Evolutionary conservation across 176 grass and related monocot genomes (phyloP).

Genomic region (Pontederia paniculata): DNA sequence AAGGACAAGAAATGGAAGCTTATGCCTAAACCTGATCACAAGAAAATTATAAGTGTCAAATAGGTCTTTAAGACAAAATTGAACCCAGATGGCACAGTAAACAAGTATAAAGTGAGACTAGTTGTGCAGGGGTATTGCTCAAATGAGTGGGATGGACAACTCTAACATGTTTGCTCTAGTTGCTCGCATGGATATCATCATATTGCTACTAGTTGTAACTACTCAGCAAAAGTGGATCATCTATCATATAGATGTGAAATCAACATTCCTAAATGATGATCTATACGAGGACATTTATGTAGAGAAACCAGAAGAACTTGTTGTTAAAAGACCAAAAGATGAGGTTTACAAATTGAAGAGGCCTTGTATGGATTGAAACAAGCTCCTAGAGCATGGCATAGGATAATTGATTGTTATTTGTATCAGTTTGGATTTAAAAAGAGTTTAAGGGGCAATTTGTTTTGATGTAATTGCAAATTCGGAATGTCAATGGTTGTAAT

Average conservation of each 20-base stretch:
- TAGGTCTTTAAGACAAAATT: constrained; percentile 20
- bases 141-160: neutral
- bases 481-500: too few relatives aligned
- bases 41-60: constrained; percentile 1
- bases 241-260: constrained; percentile 12
- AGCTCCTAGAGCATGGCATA: too few relatives aligned
- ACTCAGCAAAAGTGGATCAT: neutral
- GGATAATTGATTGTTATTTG: too few relatives aligned
- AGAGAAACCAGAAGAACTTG: too few relatives aligned
- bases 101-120: constrained; percentile 6
- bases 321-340: too few relatives aligned
- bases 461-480: too few relatives aligned
- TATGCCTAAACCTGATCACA: neutral
- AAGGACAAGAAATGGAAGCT: too few relatives aligned
- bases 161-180: neutral
- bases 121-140: constrained; percentile 6
- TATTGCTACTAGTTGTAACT: neutral
- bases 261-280: neutral
- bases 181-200: neutral
- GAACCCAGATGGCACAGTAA: neutral
- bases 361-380: too few relatives aligned
- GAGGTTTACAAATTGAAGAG: constrained; percentile 9
- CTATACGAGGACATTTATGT: too few relatives aligned
- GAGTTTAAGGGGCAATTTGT: too few relatives aligned
- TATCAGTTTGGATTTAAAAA: neutral